phyloP scores from a whole-genome alignment of 441 rosid species.

The Gossypium davidsonii region DNA sequence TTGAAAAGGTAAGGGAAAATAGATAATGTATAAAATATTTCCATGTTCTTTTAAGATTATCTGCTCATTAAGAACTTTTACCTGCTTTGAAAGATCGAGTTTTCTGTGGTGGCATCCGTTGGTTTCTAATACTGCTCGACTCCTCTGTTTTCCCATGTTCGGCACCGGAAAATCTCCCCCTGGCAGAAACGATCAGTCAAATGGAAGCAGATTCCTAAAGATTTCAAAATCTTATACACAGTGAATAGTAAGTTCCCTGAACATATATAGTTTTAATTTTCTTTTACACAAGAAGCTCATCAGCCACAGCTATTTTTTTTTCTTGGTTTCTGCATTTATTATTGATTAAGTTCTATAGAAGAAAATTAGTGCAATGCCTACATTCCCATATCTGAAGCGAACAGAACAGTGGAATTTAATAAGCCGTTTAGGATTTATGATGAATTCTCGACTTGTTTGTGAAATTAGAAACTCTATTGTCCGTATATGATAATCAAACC shows the following conservation, averaged over 20 bases:
- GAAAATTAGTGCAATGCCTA: background rate
- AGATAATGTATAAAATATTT: background rate
- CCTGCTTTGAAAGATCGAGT: slow-evolving; percentile 55
- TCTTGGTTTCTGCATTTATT: background rate
- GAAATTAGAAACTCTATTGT: background rate
- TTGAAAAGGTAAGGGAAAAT: background rate
- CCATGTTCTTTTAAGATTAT: too few relatives aligned
- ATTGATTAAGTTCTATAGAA: background rate
- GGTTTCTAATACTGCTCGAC: slow-evolving; percentile 26
- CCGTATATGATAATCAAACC: background rate
- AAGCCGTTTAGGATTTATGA: background rate
- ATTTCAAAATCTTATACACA: background rate
- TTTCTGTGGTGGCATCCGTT: slow-evolving; percentile 25
- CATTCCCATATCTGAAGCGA: background rate
- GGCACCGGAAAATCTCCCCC: slow-evolving; percentile 29
- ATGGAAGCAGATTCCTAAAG: background rate
- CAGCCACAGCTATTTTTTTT: too few relatives aligned
- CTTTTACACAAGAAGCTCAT: background rate
- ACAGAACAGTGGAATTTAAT: background rate
- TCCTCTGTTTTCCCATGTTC: slow-evolving; percentile 23
- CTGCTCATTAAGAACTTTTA: slow-evolving; percentile 8
- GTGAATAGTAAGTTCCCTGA: background rate
- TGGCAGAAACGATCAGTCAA: slow-evolving; percentile 17
- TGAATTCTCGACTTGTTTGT: background rate
- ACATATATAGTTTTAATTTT: background rate